phyloP scores from a whole-genome alignment of 2,329 filamentous ascomycete genomes.

The Cercospora sojina region DNA sequence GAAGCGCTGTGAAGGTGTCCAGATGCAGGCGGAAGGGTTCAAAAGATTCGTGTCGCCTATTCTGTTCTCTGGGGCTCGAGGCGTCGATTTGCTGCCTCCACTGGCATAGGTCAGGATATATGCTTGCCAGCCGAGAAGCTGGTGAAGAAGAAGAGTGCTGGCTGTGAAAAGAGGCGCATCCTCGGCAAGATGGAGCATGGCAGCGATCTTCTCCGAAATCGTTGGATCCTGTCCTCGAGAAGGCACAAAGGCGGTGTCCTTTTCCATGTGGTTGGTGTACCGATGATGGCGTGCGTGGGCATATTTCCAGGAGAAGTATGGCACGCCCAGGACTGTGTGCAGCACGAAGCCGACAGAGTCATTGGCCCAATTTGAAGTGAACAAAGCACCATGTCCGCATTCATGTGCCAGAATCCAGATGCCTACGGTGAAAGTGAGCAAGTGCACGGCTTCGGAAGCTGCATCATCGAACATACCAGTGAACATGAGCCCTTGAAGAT shows the following conservation, averaged over 20 bases:
- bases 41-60: slow-evolving; percentile 48
- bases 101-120: slow-evolving; percentile 34
- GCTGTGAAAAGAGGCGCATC: slow-evolving; percentile 31
- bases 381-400: slow-evolving; percentile 68
- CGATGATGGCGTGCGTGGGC: slow-evolving; percentile 69
- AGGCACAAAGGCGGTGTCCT: slow-evolving; percentile 42
- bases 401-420: slow-evolving; percentile 72
- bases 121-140: slow-evolving; percentile 33
- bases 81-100: slow-evolving; percentile 18
- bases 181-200: slow-evolving; percentile 28
- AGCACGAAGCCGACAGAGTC: slow-evolving; percentile 61
- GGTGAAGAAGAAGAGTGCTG: slow-evolving; percentile 27
- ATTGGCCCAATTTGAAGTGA: slow-evolving; percentile 57
- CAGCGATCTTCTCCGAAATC: slow-evolving; percentile 7
- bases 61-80: slow-evolving; percentile 8
- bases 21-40: slow-evolving; percentile 57
- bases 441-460: not conserved
- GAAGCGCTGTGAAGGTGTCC: slow-evolving; percentile 47
- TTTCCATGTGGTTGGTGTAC: slow-evolving; percentile 50
- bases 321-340: slow-evolving; percentile 66
- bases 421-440: slow-evolving; percentile 40
- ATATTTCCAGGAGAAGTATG: slow-evolving; percentile 73
- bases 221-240: slow-evolving; percentile 14
- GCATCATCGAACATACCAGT: slow-evolving; percentile 39
- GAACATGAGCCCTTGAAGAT: slow-evolving; percentile 63